phyloP scores from a whole-genome alignment of 768 basidiomycete genomes.

The Amanita rubescens region DNA sequence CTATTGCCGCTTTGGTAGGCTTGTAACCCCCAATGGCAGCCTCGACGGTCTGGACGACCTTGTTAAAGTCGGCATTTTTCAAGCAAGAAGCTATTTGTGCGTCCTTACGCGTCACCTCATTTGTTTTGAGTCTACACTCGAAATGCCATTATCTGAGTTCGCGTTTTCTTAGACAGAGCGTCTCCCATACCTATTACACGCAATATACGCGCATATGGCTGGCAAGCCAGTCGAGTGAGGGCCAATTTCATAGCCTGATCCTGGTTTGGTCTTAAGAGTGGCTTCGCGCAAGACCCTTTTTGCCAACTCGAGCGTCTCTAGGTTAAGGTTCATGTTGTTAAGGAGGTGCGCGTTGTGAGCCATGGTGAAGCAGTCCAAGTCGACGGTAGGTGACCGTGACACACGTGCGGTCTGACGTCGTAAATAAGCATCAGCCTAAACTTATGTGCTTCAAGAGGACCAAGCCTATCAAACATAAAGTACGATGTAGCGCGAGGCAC shows the following conservation, averaged over 20 bases:
- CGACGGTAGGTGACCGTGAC: background rate
- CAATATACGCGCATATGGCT: constrained; percentile 42
- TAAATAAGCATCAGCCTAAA: too few relatives aligned
- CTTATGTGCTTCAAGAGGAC: too few relatives aligned
- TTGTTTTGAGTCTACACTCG: constrained; percentile 23
- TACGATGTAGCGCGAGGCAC: too few relatives aligned
- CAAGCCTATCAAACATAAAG: too few relatives aligned
- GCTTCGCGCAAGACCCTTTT: constrained; percentile 26
- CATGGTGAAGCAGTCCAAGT: too few relatives aligned
- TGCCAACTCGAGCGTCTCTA: constrained; percentile 29
- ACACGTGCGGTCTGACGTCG: background rate
- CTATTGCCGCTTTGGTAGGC: constrained; percentile 11
- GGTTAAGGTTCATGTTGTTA: constrained; percentile 18
- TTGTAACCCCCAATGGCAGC: constrained; percentile 17
- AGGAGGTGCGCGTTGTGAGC: constrained; percentile 21
- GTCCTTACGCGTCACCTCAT: constrained; percentile 21
- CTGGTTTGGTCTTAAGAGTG: constrained; percentile 33
- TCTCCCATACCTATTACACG: constrained; percentile 34
- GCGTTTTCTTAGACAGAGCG: background rate
- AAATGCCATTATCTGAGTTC: background rate
- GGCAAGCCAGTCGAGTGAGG: constrained; percentile 31
- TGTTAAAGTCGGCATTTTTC: constrained; percentile 22
- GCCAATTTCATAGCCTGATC: constrained; percentile 37
- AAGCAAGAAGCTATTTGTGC: constrained; percentile 29
- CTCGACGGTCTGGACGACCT: constrained; percentile 18